Evolutionary conservation across 495 filamentous ascomycete species (phyloP).

Genomic region (Delitschia confertaspora): DNA sequence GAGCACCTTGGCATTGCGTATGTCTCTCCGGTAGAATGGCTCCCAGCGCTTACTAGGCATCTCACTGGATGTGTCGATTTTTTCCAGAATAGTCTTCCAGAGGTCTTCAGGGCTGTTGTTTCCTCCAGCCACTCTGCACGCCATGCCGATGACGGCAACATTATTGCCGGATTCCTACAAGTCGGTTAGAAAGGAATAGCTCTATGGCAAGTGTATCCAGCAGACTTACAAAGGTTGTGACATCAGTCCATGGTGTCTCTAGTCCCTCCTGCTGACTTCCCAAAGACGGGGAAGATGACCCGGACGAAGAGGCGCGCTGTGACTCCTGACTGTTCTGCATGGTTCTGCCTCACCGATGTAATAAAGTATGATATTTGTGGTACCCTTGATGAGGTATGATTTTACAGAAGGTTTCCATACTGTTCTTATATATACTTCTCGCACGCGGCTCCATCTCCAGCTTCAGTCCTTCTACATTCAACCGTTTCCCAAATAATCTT

Average conservation of each 20-base stretch:
- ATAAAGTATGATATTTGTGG: background rate
- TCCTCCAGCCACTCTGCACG: conserved; percentile 33
- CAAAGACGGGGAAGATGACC: background rate
- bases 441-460: too few species aligned
- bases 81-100: conserved; percentile 33
- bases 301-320: background rate
- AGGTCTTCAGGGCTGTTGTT: conserved; percentile 32
- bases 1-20: conserved; percentile 30
- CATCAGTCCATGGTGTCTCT: conserved; percentile 1
- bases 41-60: conserved; percentile 34
- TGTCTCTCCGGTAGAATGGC: conserved; percentile 30
- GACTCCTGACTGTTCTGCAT: background rate
- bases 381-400: too few species aligned
- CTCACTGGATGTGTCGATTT: conserved; percentile 32
- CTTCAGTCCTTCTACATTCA: too few species aligned
- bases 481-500: too few species aligned
- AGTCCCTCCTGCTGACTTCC: background rate
- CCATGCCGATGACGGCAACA: conserved; percentile 34
- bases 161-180: conserved; percentile 1
- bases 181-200: background rate
- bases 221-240: background rate
- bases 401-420: too few species aligned
- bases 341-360: background rate
- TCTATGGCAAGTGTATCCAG: background rate
- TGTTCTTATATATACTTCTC: too few species aligned